Evolutionary conservation across 164 flowering plant genomes (phyloP).

Genomic region (Sextonia rubra): DNA sequence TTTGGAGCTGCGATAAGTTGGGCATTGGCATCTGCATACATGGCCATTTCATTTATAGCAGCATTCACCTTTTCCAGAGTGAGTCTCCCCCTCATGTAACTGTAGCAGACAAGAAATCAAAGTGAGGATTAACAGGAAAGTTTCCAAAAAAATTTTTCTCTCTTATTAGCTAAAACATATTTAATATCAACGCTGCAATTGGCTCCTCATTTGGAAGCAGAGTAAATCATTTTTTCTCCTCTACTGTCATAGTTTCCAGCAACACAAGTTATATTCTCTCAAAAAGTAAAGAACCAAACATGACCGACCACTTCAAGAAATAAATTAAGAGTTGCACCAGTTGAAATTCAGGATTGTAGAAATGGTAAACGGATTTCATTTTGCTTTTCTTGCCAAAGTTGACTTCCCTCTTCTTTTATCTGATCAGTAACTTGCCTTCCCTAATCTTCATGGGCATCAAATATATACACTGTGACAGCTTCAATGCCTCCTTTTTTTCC

Average conservation of each 20-base stretch:
- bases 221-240: neutral
- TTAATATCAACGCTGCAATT: neutral
- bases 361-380: neutral
- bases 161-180: neutral
- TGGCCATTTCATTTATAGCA: slow-evolving; percentile 83
- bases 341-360: neutral
- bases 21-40: slow-evolving; percentile 86
- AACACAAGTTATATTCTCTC: too few species aligned
- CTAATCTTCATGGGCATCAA: too few species aligned
- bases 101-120: slow-evolving; percentile 21
- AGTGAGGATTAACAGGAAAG: neutral
- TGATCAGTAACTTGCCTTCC: neutral
- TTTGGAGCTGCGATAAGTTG: slow-evolving; percentile 73
- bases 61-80: slow-evolving; percentile 89
- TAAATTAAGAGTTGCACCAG: neutral
- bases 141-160: neutral
- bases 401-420: neutral
- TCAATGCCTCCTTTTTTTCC: too few species aligned
- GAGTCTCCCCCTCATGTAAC: slow-evolving; percentile 96
- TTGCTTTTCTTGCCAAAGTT: neutral
- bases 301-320: neutral
- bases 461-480: too few species aligned
- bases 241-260: too few species aligned
- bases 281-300: neutral
- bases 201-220: neutral